Percentiles rank a stretch among this genome's conserved stretches.
Conservation (phyloP, 768 basidiomycete species). For the Leccinum ochraceum region DNA sequence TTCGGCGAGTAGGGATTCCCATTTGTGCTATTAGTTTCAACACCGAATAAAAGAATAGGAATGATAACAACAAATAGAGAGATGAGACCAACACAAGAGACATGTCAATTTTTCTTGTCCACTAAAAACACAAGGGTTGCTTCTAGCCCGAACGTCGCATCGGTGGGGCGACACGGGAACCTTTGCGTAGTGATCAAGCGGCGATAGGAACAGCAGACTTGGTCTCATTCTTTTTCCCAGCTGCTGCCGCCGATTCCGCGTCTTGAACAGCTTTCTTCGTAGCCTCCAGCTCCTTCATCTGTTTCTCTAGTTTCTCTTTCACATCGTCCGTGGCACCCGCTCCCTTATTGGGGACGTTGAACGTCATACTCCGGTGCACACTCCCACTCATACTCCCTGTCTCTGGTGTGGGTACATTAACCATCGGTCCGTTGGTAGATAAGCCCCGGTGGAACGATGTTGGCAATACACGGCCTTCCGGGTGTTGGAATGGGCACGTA, state of each 20-base stretch:
- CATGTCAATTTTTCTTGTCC: constrained; percentile 22
- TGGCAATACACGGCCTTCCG: constrained; percentile 80
- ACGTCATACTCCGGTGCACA: constrained; percentile 68
- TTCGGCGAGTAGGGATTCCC: constrained; percentile 14
- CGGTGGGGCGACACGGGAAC: background rate
- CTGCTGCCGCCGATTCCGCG: constrained; percentile 58
- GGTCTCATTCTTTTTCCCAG: constrained; percentile 59
- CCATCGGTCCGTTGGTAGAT: constrained; percentile 56
- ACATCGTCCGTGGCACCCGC: constrained; percentile 33
- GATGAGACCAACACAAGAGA: constrained; percentile 15
- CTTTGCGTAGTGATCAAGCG: constrained; percentile 23
- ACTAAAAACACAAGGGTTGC: constrained; percentile 2
- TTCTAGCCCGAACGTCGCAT: constrained; percentile 12
- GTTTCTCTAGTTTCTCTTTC: constrained; percentile 50
- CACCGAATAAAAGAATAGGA: constrained; percentile 9
- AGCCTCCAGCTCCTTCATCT: constrained; percentile 68
- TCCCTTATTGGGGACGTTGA: constrained; percentile 46
- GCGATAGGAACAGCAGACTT: constrained; percentile 46
- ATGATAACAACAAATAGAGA: constrained; percentile 21
- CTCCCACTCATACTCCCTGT: constrained; percentile 69
- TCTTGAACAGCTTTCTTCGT: constrained; percentile 68
- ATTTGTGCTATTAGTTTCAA: constrained; percentile 13
- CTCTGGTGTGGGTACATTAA: constrained; percentile 62
- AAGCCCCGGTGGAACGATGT: constrained; percentile 80
- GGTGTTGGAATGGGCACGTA: constrained; percentile 89